Conservation (phyloP, 2,329 filamentous ascomycete genomes). For the Pleoardoris graminearum region DNA sequence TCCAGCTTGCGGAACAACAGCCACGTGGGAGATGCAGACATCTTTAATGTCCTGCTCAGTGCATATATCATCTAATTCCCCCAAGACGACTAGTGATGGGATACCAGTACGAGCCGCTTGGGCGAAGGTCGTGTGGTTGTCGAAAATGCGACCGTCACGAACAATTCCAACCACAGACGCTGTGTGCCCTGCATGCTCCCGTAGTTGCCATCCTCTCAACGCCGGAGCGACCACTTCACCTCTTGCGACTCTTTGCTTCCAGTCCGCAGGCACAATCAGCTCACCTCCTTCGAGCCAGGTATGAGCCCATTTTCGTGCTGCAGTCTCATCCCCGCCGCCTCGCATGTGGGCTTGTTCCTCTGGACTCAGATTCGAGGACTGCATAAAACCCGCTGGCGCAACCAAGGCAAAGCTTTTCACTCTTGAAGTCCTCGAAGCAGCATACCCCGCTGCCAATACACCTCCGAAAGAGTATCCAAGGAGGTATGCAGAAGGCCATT, state of each 20-base stretch:
- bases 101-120: constrained; percentile 31
- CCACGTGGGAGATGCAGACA: constrained; percentile 43
- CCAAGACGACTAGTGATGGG: constrained; percentile 39
- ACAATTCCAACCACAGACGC: constrained; percentile 53
- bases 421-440: constrained; percentile 29
- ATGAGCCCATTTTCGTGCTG: constrained; percentile 44
- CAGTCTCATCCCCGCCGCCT: constrained; percentile 39
- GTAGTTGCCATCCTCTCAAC: constrained; percentile 54
- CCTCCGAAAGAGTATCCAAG: constrained; percentile 58
- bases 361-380: constrained; percentile 26
- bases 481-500: constrained; percentile 51
- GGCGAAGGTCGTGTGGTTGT: constrained; percentile 41
- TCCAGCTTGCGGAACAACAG: constrained; percentile 44
- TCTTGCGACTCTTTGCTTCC: constrained; percentile 47
- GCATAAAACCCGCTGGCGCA: constrained; percentile 54
- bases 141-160: constrained; percentile 52
- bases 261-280: constrained; percentile 49
- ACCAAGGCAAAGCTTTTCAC: constrained; percentile 48
- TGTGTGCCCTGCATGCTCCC: constrained; percentile 51
- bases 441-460: constrained; percentile 46
- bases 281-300: constrained; percentile 51
- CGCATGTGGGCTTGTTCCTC: constrained; percentile 27
- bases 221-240: constrained; percentile 55
- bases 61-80: constrained; percentile 44
- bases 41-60: constrained; percentile 35